Evolutionary conservation across 257 asterid species (phyloP).

Genomic region (Ballota nigra): DNA sequence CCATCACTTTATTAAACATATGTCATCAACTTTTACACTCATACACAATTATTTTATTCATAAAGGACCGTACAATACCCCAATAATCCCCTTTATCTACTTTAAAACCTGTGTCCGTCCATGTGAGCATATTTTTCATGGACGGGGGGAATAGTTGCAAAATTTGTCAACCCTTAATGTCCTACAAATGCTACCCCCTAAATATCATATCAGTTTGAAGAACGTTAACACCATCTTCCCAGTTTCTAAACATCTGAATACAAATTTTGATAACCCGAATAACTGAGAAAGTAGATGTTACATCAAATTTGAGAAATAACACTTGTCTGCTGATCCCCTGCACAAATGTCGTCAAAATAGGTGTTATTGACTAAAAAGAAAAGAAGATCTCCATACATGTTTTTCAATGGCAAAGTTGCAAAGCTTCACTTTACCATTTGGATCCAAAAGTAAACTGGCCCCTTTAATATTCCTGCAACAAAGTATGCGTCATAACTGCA

Average conservation of each 20-base stretch:
- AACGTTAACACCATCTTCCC: background rate
- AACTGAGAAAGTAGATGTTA: background rate
- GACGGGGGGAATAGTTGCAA: no score
- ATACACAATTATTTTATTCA: no score
- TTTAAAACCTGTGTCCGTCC: no score
- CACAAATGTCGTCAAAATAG: background rate
- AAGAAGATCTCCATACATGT: constrained; percentile 40
- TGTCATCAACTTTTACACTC: no score
- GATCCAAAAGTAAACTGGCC: constrained; percentile 64
- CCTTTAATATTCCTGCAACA: constrained; percentile 70
- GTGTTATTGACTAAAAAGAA: background rate
- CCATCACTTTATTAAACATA: no score
- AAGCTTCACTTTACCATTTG: constrained; percentile 66
- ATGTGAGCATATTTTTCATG: no score
- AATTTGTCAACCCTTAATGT: no score
- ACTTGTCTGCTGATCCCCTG: background rate
- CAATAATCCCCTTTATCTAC: no score
- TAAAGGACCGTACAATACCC: no score
- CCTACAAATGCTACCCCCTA: background rate
- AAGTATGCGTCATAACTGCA: background rate
- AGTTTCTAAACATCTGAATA: background rate
- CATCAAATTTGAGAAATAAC: background rate
- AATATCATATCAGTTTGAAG: background rate
- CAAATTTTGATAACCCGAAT: background rate
- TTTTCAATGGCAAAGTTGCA: constrained; percentile 65